Conservation (phyloP, 257 asterid genomes). For the Thymus mandschuricus region DNA sequence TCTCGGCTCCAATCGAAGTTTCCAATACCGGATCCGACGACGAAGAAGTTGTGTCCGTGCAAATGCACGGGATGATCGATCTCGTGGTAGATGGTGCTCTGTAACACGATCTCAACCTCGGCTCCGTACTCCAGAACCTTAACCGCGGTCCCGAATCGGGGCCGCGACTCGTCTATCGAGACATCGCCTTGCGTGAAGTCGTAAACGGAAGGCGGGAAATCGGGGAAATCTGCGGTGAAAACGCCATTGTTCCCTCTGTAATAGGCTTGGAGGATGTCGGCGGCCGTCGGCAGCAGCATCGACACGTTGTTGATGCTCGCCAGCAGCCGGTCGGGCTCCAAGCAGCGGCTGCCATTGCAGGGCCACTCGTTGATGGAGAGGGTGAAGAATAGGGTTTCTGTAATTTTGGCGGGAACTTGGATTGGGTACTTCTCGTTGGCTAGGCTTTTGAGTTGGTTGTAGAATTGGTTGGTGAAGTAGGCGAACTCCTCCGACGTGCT, state of each 20-base stretch:
- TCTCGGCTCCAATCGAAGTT: too few relatives aligned
- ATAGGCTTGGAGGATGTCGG: conserved; percentile 49
- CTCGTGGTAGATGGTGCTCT: too few relatives aligned
- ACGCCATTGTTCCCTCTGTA: conserved; percentile 17
- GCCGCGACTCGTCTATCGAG: not conserved
- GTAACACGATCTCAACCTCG: not conserved
- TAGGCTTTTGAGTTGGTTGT: conserved; percentile 34
- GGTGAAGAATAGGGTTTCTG: conserved; percentile 32
- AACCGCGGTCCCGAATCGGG: not conserved
- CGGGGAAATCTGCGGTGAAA: not conserved
- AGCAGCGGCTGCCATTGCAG: conserved; percentile 38
- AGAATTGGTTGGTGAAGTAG: conserved; percentile 29
- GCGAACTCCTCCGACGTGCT: conserved; percentile 29
- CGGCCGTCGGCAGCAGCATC: conserved; percentile 31
- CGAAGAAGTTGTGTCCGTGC: too few relatives aligned
- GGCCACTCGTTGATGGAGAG: conserved; percentile 50
- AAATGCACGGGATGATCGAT: too few relatives aligned
- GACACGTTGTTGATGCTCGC: conserved; percentile 60
- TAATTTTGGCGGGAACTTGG: conserved; percentile 42
- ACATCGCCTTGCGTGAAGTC: not conserved
- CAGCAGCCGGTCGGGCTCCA: conserved; percentile 37
- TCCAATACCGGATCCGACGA: too few relatives aligned
- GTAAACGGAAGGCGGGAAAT: not conserved
- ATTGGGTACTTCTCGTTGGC: conserved; percentile 35
- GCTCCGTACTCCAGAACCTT: not conserved